Conservation (phyloP, 495 filamentous ascomycete species). For the Penicillium waksmanii region DNA sequence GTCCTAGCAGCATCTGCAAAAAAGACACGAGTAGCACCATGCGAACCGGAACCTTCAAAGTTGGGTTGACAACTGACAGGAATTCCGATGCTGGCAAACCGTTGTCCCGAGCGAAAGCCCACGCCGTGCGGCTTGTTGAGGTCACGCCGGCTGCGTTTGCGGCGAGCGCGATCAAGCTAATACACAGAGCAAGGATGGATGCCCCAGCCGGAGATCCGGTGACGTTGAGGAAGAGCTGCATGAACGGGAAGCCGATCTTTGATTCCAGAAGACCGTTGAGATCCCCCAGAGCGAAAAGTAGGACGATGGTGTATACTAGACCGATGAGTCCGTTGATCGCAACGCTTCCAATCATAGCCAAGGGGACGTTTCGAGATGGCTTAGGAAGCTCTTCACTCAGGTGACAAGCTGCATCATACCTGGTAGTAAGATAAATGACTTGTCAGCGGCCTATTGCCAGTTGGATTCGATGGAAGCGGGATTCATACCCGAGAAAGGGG, state of each 20-base stretch:
- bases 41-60: conserved; percentile 24
- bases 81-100: conserved; percentile 23
- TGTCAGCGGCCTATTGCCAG: conserved; percentile 2
- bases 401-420: conserved; percentile 36
- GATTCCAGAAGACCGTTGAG: conserved; percentile 34
- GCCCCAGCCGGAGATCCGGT: conserved; percentile 41
- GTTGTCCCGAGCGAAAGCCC: conserved; percentile 28
- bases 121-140: conserved; percentile 30
- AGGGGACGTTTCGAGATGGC: conserved; percentile 40
- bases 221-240: conserved; percentile 46
- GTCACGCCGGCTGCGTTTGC: conserved; percentile 28
- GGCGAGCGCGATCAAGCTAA: conserved; percentile 24
- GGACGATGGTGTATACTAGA: conserved; percentile 45
- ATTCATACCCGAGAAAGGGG: conserved; percentile 25
- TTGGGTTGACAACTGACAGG: conserved; percentile 21
- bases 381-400: conserved; percentile 38
- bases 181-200: conserved; percentile 28
- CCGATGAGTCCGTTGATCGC: conserved; percentile 46
- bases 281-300: conserved; percentile 49
- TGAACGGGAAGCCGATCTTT: conserved; percentile 47
- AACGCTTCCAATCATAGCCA: conserved; percentile 47
- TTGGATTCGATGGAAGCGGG: background rate
- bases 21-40: conserved; percentile 26
- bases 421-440: background rate
- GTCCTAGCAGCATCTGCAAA: conserved; percentile 38